Conservation (phyloP, 345 rosid genomes). For the Cardamine occulta region DNA sequence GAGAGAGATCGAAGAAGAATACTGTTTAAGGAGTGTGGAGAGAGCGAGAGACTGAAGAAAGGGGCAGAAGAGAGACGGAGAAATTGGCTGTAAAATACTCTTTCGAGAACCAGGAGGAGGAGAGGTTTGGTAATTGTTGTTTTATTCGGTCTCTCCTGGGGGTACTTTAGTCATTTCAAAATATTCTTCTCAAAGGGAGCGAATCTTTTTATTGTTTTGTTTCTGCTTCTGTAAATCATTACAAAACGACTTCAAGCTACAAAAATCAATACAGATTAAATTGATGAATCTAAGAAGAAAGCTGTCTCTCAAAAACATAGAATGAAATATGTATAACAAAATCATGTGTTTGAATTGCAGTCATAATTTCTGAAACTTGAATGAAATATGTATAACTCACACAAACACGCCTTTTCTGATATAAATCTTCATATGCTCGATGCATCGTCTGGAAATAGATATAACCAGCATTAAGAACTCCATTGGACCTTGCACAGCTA, state of each 20-base stretch:
- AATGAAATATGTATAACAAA: background rate
- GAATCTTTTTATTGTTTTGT: slow-evolving; percentile 23
- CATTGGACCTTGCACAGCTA: slow-evolving; percentile 92
- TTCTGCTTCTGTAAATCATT: background rate
- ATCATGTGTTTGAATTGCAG: background rate
- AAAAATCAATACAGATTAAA: background rate
- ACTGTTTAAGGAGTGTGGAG: slow-evolving; percentile 23
- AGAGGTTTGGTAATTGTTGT: slow-evolving; percentile 27
- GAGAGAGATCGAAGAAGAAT: slow-evolving; percentile 26
- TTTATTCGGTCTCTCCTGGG: background rate
- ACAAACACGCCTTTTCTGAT: slow-evolving; percentile 48
- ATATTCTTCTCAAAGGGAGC: background rate
- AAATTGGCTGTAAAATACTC: slow-evolving; percentile 29
- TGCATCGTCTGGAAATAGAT: slow-evolving; percentile 86
- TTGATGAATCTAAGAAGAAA: background rate
- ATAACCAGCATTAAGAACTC: slow-evolving; percentile 93
- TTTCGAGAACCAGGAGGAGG: background rate
- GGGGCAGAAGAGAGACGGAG: slow-evolving; percentile 10
- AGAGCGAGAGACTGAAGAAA: slow-evolving; percentile 28
- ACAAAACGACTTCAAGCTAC: background rate
- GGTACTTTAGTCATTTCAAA: slow-evolving; percentile 13
- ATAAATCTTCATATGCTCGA: slow-evolving; percentile 62
- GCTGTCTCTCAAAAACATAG: background rate
- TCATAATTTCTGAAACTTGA: slow-evolving; percentile 13
- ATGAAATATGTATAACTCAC: slow-evolving; percentile 55